A percentile compares a stretch with the other conserved stretches of the same genome.
These are phyloP conservation scores for Breynia disticha DNA, from an alignment of 441 rosid genomes.

Conservation along the genomic window DNA sequence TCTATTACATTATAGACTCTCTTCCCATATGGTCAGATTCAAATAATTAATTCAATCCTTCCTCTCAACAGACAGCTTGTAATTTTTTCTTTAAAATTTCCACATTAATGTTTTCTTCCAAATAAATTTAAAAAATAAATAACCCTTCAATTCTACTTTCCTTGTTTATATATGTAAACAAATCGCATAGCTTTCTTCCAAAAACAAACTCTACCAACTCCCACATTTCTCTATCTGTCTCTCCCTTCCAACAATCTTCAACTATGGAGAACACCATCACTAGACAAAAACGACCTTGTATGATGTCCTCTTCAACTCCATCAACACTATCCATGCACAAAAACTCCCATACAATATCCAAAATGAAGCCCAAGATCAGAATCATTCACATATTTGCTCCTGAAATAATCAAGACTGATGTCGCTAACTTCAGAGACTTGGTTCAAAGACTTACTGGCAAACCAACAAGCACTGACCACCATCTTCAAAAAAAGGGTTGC, in stretches of 20 bases:
- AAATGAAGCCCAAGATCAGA: constrained; percentile 75
- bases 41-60: constrained; percentile 8
- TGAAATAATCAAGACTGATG: constrained; percentile 93
- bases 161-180: constrained; percentile 13
- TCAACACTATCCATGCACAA: constrained; percentile 37
- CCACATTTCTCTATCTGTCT: constrained; percentile 12
- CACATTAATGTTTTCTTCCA: background rate
- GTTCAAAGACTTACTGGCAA: constrained; percentile 92
- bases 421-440: constrained; percentile 68
- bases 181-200: constrained; percentile 7
- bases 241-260: constrained; percentile 1
- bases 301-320: constrained; percentile 14
- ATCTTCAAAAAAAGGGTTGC: constrained; percentile 16
- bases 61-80: constrained; percentile 24
- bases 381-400: constrained; percentile 92
- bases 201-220: constrained; percentile 31
- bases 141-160: background rate
- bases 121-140: no score
- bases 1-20: constrained; percentile 13
- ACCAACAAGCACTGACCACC: constrained; percentile 19
- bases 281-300: constrained; percentile 13
- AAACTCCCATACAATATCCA: constrained; percentile 44
- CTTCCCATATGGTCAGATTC: constrained; percentile 12
- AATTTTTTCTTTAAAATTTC: constrained; percentile 11
- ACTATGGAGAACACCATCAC: constrained; percentile 23